Base-by-base conservation (phyloP, 108 stramenopile genomes). In the Parmales sp. region DNA sequence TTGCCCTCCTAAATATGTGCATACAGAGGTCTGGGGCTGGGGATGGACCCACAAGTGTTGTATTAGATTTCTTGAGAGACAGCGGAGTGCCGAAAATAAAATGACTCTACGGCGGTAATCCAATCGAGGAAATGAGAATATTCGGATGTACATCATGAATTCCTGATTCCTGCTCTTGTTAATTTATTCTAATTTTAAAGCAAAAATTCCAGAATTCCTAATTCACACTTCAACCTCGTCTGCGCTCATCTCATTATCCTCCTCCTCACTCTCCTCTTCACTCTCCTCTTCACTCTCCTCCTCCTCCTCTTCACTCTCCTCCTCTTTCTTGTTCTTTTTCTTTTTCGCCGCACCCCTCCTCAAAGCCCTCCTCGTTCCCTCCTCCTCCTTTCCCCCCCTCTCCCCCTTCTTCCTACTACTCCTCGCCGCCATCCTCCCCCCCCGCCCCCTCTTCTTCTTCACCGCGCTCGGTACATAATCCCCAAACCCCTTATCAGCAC, bases 381-480 rank as follows among this genome's bases (percentile, higher is more conserved):
- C 7, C 67, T 28, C 31, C 29, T 22, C 23, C 34, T 7, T n/a
- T 37, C 45, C 7, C 45, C 36, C 7, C 67, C 20, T 68, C 37
- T 25, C 0, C 23, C 0, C 26, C 45, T 45, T 26, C 26, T 7
- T 23, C 13, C 39, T 26, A 22, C 0, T 28, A 16, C n/a, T 7
- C 39, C 25, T 69, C 39, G 23, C 23, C 49, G 6, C 5, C 2
- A 7, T 25, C 48, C 2, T 66, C 65, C 63, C 46, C 80, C 68
- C 78, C 82, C 39, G 78, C 78, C 41, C 60, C 64, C 34, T 60
- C 9, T 72, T 68, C 31, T 69, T 74, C 18, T 73, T 72, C 26
- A 72, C 73, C 36, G 81, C 83, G 3, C 81, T 73, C 38, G 81
- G 69, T n/a, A n/a, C n/a, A n/a, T n/a, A n/a, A n/a, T n/a, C n/a